A percentile compares a stretch with the other conserved stretches of the same genome.
Conservation (phyloP, 2,329 filamentous ascomycete genomes). For the Neurospora sp. region DNA sequence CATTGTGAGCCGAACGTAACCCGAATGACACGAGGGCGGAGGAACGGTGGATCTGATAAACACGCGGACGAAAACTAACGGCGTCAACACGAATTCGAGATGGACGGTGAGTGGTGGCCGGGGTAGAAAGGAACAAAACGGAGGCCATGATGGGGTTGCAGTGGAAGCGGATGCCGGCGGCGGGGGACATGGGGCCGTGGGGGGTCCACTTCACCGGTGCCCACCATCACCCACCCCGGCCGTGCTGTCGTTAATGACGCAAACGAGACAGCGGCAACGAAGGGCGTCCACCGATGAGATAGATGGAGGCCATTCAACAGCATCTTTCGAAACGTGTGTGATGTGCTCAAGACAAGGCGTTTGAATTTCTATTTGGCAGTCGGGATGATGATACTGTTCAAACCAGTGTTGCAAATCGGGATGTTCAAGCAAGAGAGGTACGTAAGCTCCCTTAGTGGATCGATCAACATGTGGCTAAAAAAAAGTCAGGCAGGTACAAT, state of each 20-base stretch:
- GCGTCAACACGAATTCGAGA: not conserved
- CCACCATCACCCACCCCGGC: not conserved
- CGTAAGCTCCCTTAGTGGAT: not conserved
- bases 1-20: not conserved
- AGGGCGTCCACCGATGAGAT: not conserved
- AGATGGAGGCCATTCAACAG: accelerated
- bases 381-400: not conserved
- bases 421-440: not conserved
- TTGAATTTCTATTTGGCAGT: not conserved
- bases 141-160: not conserved
- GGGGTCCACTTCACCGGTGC: not conserved
- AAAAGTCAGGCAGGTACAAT: not conserved
- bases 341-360: not conserved
- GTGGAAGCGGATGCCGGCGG: not conserved
- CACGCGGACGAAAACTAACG: not conserved
- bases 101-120: not conserved
- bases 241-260: not conserved
- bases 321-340: not conserved
- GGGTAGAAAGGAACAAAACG: not conserved
- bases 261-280: not conserved
- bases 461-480: not conserved
- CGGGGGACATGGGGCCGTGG: not conserved
- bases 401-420: not conserved
- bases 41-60: not conserved
- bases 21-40: not conserved